A percentile compares a stretch with the other conserved stretches of the same genome.
Conservation (phyloP, 2,329 filamentous ascomycete species). For the Penicillium sp. region DNA sequence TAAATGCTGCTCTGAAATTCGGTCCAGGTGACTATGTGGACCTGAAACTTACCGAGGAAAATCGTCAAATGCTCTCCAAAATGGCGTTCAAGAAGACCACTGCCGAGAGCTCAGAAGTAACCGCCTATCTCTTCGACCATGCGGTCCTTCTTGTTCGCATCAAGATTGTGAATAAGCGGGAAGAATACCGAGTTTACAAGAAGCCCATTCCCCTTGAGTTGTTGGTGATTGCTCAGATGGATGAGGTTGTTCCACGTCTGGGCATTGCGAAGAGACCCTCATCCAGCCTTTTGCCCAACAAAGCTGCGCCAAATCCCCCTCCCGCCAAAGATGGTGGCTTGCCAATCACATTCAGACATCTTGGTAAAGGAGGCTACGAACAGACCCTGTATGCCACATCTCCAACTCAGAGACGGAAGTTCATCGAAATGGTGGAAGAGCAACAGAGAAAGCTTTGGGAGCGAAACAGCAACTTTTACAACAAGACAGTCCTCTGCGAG, state of each 20-base stretch:
- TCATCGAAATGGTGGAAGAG: conserved; percentile 91
- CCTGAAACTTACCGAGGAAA: conserved; percentile 89
- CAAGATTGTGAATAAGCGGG: conserved; percentile 88
- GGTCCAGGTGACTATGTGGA: conserved; percentile 87
- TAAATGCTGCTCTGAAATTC: conserved; percentile 92
- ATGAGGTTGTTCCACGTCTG: conserved; percentile 81
- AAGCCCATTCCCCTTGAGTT: conserved; percentile 94
- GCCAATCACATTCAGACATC: conserved; percentile 93
- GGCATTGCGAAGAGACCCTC: conserved; percentile 84
- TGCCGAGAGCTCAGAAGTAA: conserved; percentile 85
- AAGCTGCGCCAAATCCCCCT: conserved; percentile 51
- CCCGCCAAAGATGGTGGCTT: conserved; percentile 69
- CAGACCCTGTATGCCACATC: conserved; percentile 84
- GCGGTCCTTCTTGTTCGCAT: conserved; percentile 87
- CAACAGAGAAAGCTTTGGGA: conserved; percentile 86
- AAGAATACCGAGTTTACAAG: conserved; percentile 93
- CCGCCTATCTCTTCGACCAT: conserved; percentile 94
- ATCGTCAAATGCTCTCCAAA: conserved; percentile 91
- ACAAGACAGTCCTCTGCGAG: conserved; percentile 70
- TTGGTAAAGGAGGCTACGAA: conserved; percentile 95
- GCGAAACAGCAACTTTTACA: conserved; percentile 67
- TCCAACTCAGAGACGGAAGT: conserved; percentile 86
- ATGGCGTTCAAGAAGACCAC: conserved; percentile 90
- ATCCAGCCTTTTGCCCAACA: conserved; percentile 73
- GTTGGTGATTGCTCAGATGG: conserved; percentile 93